A percentile compares a stretch with the other conserved stretches of the same genome.
phyloP scores from a whole-genome alignment of 768 basidiomycete genomes.

The Strobilomyces dryophilus region DNA sequence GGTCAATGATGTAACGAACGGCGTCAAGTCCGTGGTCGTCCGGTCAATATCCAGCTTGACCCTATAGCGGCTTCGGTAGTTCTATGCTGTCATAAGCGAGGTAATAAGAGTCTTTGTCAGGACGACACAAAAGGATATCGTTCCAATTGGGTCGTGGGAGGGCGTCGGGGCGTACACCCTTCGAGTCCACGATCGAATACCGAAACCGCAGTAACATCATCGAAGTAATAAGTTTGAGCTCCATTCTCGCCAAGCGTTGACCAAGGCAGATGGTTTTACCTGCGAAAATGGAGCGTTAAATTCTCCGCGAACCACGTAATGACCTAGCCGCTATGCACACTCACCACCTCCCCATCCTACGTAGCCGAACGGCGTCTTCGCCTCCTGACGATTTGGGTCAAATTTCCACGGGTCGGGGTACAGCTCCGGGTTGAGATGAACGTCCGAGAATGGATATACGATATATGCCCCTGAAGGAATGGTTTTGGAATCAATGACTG shows the following conservation, averaged over 20 bases:
- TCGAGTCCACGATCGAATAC: constrained; percentile 51
- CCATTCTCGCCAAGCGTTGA: constrained; percentile 67
- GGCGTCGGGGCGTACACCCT: constrained; percentile 40
- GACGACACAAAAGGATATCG: constrained; percentile 65
- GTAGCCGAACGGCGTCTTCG: constrained; percentile 53
- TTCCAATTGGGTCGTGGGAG: constrained; percentile 74
- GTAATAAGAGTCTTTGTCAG: constrained; percentile 50
- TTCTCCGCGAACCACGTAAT: constrained; percentile 17
- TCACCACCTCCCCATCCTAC: constrained; percentile 80
- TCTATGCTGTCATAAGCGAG: constrained; percentile 39
- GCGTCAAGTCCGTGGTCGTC: constrained; percentile 15
- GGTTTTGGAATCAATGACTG: constrained; percentile 62
- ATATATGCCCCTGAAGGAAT: constrained; percentile 74
- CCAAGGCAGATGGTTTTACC: constrained; percentile 71
- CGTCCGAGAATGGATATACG: constrained; percentile 76
- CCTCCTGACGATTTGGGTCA: constrained; percentile 54
- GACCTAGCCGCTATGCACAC: constrained; percentile 25
- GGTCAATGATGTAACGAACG: constrained; percentile 9
- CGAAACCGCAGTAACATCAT: constrained; percentile 65
- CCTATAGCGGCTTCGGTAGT: constrained; percentile 14
- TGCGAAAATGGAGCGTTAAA: constrained; percentile 27
- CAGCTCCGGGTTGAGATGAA: constrained; percentile 67
- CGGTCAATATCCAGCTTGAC: constrained; percentile 23
- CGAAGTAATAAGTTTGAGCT: constrained; percentile 67
- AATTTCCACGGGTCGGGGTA: constrained; percentile 79